Base-by-base conservation (phyloP, 2,329 filamentous ascomycete genomes). In the Colletotrichum camelliae region DNA sequence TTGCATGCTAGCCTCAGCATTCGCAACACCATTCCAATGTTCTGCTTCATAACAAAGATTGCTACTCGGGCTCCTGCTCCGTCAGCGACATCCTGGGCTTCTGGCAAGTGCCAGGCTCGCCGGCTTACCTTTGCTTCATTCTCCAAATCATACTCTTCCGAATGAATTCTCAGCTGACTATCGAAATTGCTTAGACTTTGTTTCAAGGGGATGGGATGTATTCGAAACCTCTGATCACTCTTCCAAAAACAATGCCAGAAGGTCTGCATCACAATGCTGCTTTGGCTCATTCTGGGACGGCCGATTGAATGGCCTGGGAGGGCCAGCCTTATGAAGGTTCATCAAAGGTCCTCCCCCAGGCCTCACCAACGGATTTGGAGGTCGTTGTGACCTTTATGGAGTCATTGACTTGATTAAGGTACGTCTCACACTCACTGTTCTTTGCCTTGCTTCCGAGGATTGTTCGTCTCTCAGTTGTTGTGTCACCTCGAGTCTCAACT, bases 1-100 rank as follows among this genome's bases (percentile, higher is more conserved):
- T 21, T 10, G 10, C 9, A 21, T 3, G 3, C 0, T n/a, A 21
- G n/a, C n/a, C n/a, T 21, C 43, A 13, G 10, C 5, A 21, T 7
- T 21, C 43, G 43, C n/a, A 21, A 21, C 5, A 21, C n/a, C 10
- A 21, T 48, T 13, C 0, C 4, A 13, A 48, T 21, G 1, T 1
- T 48, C 43, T n/a, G n/a, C 43, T 48, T 0, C n/a, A 21, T 13
- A 48, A 48, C 21, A 10, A 13, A 21, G 10, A 48, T 48, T 21
- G 4, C 10, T 21, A 7, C 10, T 21, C 5, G 43, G n/a, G 9
- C 10, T 48, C 4, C 1, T 43, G 18, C 39, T n/a, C 18, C 3
- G 1, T 43, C 2, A 3, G 9, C 39, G 10, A 12, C 3, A 6
- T 21, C 21, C 1, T 48, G n/a, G 43, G 9, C 43, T 48, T 48